Base-by-base conservation (phyloP, 2,329 filamentous ascomycete genomes). In the Phaeosphaeriaceae sp. region DNA sequence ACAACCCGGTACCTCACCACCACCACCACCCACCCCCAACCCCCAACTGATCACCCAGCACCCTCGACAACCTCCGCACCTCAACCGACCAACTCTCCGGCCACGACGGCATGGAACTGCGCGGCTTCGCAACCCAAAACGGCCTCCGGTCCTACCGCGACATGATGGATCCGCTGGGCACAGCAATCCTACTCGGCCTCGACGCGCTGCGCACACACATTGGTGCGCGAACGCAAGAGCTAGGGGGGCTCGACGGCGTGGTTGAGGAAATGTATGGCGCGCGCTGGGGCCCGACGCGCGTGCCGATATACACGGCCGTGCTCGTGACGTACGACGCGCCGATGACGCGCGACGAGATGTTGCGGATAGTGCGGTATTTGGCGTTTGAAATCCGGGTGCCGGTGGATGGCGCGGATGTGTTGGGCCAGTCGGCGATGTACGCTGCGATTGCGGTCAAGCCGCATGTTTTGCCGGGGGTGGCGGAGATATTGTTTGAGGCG, bases 401-500 rank as follows among this genome's bases (percentile, higher is more conserved):
- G 0, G 54, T 60, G 2, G 47, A 49, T 11, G 56, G 51, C 1
- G 48, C 48, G 8, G 58, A 60, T 16, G 43, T 51, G 9, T 37
- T 48, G 3, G 58, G 58, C 18, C 36, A 42, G 20, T 48, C 51
- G 4, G 58, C 58, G 6, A 46, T 61, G 6, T 58, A 54, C 37
- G 54, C 48, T 40, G 39, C 51, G 12, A 61, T 60, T 3, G 52
- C 52, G 6, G 52, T 49, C 1, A 60, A 61, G 35, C 58, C 58
- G 16, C 56, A 49, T 13, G 48, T 51, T 1, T 45, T 52, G 11
- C 50, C 54, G 1, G 45, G 46, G 17, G 54, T 54, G 17, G 58
- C 58, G 11, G 51, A 60, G 18, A 41, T 58, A 2, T 43, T 61
- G 11, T 60, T 61, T 28, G 49, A 56, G 17, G 56, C 56, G 2